Conservation (phyloP, 2,329 filamentous ascomycete species). For the Phyllosticta citriasiana region DNA sequence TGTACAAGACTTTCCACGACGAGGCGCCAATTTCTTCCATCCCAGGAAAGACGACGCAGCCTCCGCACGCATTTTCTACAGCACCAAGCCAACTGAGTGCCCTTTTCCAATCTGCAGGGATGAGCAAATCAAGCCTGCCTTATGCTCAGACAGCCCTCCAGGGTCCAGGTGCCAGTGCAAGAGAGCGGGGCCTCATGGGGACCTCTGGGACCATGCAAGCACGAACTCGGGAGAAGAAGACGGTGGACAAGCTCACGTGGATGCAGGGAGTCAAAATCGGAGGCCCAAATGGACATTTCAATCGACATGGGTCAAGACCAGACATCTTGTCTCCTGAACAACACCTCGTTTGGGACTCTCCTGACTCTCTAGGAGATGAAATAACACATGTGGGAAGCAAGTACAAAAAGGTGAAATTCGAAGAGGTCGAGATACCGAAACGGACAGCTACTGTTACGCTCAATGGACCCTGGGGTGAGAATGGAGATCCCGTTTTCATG, state of each 20-base stretch:
- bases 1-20: conserved; percentile 76
- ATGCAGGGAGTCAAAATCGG: conserved; percentile 56
- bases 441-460: conserved; percentile 47
- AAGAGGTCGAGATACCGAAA: conserved; percentile 46
- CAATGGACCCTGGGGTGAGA: conserved; percentile 49
- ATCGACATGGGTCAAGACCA: conserved; percentile 15
- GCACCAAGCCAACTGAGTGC: conserved; percentile 13
- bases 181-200: conserved; percentile 35
- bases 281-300: conserved; percentile 21
- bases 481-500: conserved; percentile 43
- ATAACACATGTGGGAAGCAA: conserved; percentile 52
- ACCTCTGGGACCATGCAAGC: conserved; percentile 39
- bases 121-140: conserved; percentile 14
- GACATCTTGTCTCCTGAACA: conserved; percentile 11
- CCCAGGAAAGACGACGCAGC: background rate
- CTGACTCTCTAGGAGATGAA: conserved; percentile 49
- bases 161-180: conserved; percentile 16
- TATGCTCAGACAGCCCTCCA: conserved; percentile 15
- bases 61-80: background rate
- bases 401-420: conserved; percentile 51
- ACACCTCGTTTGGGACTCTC: conserved; percentile 19
- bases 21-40: conserved; percentile 14
- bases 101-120: conserved; percentile 14
- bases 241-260: conserved; percentile 52
- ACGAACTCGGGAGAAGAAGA: conserved; percentile 36